Evolutionary conservation across 2,329 filamentous ascomycete genomes (phyloP).

Genomic region (Westerdykella aurantiaca): DNA sequence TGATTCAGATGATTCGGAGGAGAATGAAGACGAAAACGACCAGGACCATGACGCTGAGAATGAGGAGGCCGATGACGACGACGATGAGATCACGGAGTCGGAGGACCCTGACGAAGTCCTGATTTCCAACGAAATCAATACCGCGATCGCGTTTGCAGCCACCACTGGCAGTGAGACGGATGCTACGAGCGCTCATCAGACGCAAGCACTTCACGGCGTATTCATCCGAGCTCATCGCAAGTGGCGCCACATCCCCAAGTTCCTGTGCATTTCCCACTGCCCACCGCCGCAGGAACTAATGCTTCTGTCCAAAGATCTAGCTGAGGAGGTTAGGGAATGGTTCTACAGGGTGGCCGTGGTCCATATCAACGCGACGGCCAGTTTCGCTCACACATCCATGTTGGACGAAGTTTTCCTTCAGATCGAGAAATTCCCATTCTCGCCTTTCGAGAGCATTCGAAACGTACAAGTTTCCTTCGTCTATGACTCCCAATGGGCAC

Average conservation of each 20-base stretch:
- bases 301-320: conserved; percentile 24
- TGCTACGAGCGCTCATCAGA: conserved; percentile 1
- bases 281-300: conserved; percentile 29
- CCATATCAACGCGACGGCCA: conserved; percentile 27
- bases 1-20: not conserved
- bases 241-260: conserved; percentile 32
- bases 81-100: not conserved
- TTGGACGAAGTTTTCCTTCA: conserved; percentile 25
- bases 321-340: conserved; percentile 26
- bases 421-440: conserved; percentile 19
- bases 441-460: conserved; percentile 31
- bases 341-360: conserved; percentile 30
- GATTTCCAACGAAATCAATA: not conserved
- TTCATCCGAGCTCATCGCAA: conserved; percentile 16
- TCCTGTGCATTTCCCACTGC: conserved; percentile 26
- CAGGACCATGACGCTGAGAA: conserved; percentile 3
- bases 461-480: conserved; percentile 27
- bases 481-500: conserved; percentile 33
- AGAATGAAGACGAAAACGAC: conserved; percentile 5
- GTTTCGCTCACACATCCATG: conserved; percentile 30
- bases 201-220: conserved; percentile 1
- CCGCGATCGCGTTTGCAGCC: not conserved
- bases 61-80: conserved; percentile 2
- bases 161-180: conserved; percentile 1
- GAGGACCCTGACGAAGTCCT: not conserved